These are phyloP conservation scores for Gracilaria vermiculophylla DNA, from an alignment of 23 red algal species.

Conservation along the genomic window DNA sequence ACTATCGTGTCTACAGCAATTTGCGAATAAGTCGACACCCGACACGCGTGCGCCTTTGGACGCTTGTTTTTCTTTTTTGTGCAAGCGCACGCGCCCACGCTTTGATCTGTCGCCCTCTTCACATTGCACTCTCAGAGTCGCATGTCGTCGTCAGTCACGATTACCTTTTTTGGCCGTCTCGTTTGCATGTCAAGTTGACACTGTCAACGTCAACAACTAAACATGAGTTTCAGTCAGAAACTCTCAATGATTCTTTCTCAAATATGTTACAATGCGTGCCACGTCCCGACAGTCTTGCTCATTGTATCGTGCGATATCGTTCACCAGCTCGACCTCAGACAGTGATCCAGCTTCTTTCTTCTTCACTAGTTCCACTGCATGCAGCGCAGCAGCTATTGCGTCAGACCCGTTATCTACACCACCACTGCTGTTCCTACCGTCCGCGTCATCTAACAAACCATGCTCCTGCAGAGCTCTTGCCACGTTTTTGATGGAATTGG, in stretches of 20 bases:
- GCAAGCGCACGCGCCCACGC: not conserved
- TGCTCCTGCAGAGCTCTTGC: slow-evolving; percentile 1
- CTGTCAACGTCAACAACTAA: not conserved
- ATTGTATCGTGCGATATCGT: slow-evolving; percentile 42
- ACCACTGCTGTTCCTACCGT: not conserved
- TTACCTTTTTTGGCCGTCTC: slow-evolving; percentile 18
- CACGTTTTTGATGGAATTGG: slow-evolving; percentile 45
- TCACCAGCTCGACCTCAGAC: not conserved
- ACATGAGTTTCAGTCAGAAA: not conserved
- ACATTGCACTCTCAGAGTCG: not conserved
- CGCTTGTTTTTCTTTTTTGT: no score
- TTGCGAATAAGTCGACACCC: no score
- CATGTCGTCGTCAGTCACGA: not conserved
- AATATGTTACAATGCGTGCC: slow-evolving; percentile 48
- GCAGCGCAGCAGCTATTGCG: slow-evolving; percentile 11
- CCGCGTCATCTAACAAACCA: slow-evolving; percentile 9
- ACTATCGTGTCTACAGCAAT: not conserved
- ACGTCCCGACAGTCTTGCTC: slow-evolving; percentile 51
- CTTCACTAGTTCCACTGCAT: not conserved
- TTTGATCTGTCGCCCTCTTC: not conserved
- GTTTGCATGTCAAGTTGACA: not conserved
- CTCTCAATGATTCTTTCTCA: slow-evolving; percentile 55
- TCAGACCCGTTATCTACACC: slow-evolving; percentile 26
- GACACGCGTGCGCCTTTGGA: no score
- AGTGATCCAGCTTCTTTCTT: not conserved